A percentile compares a stretch with the other conserved stretches of the same genome.
These are phyloP conservation scores for Lactarius hengduanensis DNA, from an alignment of 768 basidiomycete species.

Conservation along the genomic window DNA sequence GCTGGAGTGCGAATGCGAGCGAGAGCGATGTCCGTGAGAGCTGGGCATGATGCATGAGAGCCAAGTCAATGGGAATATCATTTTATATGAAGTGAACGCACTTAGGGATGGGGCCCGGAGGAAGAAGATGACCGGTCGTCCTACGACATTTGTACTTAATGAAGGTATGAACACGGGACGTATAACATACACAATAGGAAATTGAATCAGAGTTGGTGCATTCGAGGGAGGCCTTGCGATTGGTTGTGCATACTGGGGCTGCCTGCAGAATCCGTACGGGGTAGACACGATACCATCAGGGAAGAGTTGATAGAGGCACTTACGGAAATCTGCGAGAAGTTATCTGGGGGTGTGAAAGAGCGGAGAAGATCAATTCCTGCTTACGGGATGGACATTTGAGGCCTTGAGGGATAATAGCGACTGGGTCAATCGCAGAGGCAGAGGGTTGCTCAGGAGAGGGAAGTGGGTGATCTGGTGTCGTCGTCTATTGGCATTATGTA, in stretches of 20 bases:
- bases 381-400: constrained; percentile 18
- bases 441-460: neutral
- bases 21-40: constrained; percentile 4
- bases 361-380: neutral
- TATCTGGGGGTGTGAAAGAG: neutral
- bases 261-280: constrained; percentile 4
- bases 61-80: neutral
- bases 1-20: constrained; percentile 7
- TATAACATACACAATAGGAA: constrained; percentile 3
- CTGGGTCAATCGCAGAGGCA: neutral
- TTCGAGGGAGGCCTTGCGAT: neutral
- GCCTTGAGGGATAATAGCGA: neutral
- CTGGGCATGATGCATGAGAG: constrained; percentile 1
- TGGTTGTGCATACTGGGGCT: constrained; percentile 3
- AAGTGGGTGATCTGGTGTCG: no score
- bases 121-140: constrained; percentile 5
- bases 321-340: constrained; percentile 16
- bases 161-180: neutral
- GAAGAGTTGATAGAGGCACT: neutral
- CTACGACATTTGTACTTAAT: neutral
- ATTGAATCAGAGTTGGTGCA: constrained; percentile 1
- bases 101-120: constrained; percentile 11
- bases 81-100: constrained; percentile 4
- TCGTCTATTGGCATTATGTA: neutral
- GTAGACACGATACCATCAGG: constrained; percentile 1